phyloP scores from a whole-genome alignment of 305 asterid genomes.

The Solanum hybrid region DNA sequence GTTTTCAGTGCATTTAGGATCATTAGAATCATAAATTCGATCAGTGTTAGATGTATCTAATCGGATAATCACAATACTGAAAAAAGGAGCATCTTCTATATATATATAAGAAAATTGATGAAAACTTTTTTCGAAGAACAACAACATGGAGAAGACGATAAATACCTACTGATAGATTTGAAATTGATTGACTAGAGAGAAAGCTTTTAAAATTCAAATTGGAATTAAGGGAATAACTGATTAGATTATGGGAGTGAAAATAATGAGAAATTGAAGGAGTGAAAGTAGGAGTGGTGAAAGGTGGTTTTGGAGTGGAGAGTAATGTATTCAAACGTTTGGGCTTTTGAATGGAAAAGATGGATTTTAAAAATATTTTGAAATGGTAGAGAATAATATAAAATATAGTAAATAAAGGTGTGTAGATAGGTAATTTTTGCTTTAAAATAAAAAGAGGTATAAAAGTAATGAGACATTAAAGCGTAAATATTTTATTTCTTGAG shows the following conservation, averaged over 20 bases:
- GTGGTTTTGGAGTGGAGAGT: not conserved
- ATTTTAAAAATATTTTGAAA: not conserved
- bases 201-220: not conserved
- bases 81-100: not conserved
- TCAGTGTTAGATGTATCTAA: not conserved
- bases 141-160: too few species aligned
- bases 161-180: not conserved
- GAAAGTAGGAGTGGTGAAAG: not conserved
- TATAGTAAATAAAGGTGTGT: not conserved
- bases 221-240: not conserved
- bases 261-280: not conserved
- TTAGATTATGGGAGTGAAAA: too few species aligned
- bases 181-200: not conserved
- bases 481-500: too few species aligned
- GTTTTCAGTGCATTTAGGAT: not conserved
- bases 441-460: not conserved
- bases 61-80: not conserved
- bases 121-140: not conserved
- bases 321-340: not conserved
- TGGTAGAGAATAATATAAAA: too few species aligned
- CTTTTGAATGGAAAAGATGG: not conserved
- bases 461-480: not conserved
- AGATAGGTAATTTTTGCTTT: too few species aligned
- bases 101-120: not conserved
- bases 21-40: not conserved